Evolutionary conservation across 169 alveolate genomes (phyloP).

Genomic region (Neospora caninum): DNA sequence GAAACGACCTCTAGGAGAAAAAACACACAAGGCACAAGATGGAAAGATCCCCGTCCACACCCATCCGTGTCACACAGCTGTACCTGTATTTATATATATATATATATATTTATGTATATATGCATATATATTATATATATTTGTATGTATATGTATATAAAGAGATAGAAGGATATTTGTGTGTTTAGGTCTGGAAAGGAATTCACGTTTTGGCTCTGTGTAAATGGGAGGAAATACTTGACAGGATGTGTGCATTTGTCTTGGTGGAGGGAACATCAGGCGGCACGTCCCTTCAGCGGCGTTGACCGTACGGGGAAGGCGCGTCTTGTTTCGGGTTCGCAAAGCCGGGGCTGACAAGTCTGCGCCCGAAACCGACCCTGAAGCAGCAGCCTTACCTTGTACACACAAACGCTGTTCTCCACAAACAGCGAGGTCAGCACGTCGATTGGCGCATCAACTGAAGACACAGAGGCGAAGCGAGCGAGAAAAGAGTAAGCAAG

Average conservation of each 20-base stretch:
- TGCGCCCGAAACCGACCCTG: no score
- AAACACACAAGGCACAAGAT: background rate
- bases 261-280: no score
- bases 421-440: conserved; percentile 49
- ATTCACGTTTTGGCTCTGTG: no score
- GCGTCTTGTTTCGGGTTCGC: no score
- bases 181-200: no score
- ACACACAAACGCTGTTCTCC: conserved; percentile 62
- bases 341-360: no score
- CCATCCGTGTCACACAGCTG: background rate
- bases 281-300: no score
- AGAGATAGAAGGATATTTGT: no score
- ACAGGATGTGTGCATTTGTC: no score
- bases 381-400: conserved; percentile 47
- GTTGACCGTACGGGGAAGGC: no score
- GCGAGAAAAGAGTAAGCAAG: background rate
- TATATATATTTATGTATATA: background rate
- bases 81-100: background rate
- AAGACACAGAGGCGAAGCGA: no score
- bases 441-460: conserved; percentile 64
- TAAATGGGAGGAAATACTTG: no score
- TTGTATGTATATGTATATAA: background rate
- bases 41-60: background rate
- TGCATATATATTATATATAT: background rate
- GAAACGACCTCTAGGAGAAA: background rate